Evolutionary conservation across 768 basidiomycete genomes (phyloP).

Genomic region (Pisolithus tinctorius): DNA sequence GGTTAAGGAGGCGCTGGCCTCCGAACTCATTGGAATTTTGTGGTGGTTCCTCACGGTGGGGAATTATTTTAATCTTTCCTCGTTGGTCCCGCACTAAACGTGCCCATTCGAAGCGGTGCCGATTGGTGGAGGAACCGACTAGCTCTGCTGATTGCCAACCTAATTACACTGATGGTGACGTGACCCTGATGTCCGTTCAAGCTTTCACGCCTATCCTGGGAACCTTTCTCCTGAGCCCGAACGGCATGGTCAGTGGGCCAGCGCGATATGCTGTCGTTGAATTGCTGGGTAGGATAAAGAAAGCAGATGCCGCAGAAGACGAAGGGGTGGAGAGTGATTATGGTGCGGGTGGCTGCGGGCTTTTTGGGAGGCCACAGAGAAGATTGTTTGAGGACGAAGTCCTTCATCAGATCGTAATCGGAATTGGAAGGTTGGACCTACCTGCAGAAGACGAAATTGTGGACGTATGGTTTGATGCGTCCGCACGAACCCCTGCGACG

Average conservation of each 20-base stretch:
- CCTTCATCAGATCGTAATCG: slow-evolving; percentile 80
- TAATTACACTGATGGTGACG: slow-evolving; percentile 11
- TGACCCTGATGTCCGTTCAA: slow-evolving; percentile 61
- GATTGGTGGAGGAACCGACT: slow-evolving; percentile 45
- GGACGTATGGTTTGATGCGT: slow-evolving; percentile 27
- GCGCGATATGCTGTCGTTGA: slow-evolving; percentile 75
- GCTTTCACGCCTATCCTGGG: slow-evolving; percentile 91
- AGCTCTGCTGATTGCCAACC: slow-evolving; percentile 8
- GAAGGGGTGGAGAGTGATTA: slow-evolving; percentile 29
- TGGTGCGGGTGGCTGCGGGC: slow-evolving; percentile 27
- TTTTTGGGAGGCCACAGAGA: slow-evolving; percentile 52
- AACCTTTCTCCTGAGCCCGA: slow-evolving; percentile 77
- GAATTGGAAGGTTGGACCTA: slow-evolving; percentile 70
- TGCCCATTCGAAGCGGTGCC: slow-evolving; percentile 47
- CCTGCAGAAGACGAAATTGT: slow-evolving; percentile 29
- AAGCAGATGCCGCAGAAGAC: slow-evolving; percentile 42
- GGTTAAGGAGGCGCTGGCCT: slow-evolving; percentile 83
- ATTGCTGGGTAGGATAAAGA: slow-evolving; percentile 63
- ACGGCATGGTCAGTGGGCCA: slow-evolving; percentile 62
- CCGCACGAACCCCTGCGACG: slow-evolving; percentile 25
- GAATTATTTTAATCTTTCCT: slow-evolving; percentile 2
- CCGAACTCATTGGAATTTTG: slow-evolving; percentile 71
- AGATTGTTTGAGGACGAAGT: slow-evolving; percentile 74
- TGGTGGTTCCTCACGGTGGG: slow-evolving; percentile 87
- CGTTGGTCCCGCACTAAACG: background rate